Base-by-base conservation (phyloP, 1,139 yeast genomes). In the Candida sanyaensis region DNA sequence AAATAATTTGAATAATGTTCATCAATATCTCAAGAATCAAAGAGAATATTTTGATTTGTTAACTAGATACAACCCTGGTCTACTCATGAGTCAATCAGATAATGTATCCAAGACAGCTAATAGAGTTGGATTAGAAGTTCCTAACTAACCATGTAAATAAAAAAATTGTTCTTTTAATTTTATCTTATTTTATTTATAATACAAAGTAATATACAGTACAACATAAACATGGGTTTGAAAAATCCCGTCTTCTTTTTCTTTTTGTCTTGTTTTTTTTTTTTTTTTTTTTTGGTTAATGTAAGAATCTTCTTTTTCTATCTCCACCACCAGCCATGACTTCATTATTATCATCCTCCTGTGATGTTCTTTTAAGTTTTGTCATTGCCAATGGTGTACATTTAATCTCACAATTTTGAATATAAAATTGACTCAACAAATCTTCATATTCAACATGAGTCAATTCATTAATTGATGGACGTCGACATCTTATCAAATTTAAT, bases 11-110 rank as follows among this genome's bases (percentile, higher is more conserved):
- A 51, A 60, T 8, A 85, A 83, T 56, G 73, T 84, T 10, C 63
- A 75, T 23, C 67, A 69, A 3, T 92, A 83, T 60, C 71, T 92
- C 48, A 73, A 75, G 43, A 82, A 86, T 53, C 98, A 92, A 65
- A 76, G 96, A 54, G 81, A 77, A 9, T 92, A 90, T 67, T 83
- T 82, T 51, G 93, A 86, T 54, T 75, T 93, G 47, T 73, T 92
- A 45, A 95, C 88, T 55, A 78, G 96, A 56, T 92, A 92, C 66
- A 90, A 92, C 60, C 93, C 96, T 1, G 96, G 96, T 1, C 75
- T 88, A 53, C 80, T 81, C 37, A 80, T 87, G 83, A 79, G 83
- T 30, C 96, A 88, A 59, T 81, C 80, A 49, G 97, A 92, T 52
- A 84, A 86, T 50, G 84, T 92, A 26, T 74, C 83, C 57, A 81